Conservation (phyloP, 768 basidiomycete species). For the Grammothele lineata region DNA sequence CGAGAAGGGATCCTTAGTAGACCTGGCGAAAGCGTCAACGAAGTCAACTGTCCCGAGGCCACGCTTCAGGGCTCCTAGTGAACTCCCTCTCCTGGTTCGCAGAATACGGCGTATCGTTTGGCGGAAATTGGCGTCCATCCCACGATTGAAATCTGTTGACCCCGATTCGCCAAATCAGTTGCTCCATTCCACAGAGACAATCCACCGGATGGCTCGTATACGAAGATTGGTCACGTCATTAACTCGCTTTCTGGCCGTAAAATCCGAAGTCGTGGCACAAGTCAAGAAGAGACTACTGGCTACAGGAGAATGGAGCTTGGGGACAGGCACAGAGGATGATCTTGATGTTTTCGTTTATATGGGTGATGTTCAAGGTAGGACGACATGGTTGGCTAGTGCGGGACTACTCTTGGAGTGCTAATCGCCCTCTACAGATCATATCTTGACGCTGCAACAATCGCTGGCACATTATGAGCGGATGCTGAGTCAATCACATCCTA, state of each 20-base stretch:
- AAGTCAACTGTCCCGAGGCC: neutral
- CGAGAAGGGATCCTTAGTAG: constrained; percentile 1
- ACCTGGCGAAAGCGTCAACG: neutral
- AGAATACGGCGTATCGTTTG: constrained; percentile 4
- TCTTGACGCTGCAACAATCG: constrained; percentile 80
- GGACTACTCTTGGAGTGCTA: no score
- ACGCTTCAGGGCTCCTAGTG: constrained; percentile 7
- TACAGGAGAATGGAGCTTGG: constrained; percentile 30
- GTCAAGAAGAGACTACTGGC: constrained; percentile 69
- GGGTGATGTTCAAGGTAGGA: constrained; percentile 85
- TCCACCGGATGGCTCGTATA: constrained; percentile 76
- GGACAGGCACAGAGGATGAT: constrained; percentile 41
- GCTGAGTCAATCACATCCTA: constrained; percentile 82
- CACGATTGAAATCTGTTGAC: constrained; percentile 11
- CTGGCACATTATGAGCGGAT: constrained; percentile 85
- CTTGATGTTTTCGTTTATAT: constrained; percentile 81
- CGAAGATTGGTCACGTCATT: constrained; percentile 77
- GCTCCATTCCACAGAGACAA: constrained; percentile 39
- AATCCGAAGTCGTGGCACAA: constrained; percentile 78
- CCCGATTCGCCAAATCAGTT: constrained; percentile 1
- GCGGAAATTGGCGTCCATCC: constrained; percentile 8
- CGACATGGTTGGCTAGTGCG: no score
- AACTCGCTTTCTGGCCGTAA: constrained; percentile 68
- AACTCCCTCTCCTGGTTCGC: constrained; percentile 11
- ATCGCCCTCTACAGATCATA: constrained; percentile 60